Base-by-base conservation (phyloP, 495 filamentous ascomycete genomes). In the Hypomontagnella submonticulosa region DNA sequence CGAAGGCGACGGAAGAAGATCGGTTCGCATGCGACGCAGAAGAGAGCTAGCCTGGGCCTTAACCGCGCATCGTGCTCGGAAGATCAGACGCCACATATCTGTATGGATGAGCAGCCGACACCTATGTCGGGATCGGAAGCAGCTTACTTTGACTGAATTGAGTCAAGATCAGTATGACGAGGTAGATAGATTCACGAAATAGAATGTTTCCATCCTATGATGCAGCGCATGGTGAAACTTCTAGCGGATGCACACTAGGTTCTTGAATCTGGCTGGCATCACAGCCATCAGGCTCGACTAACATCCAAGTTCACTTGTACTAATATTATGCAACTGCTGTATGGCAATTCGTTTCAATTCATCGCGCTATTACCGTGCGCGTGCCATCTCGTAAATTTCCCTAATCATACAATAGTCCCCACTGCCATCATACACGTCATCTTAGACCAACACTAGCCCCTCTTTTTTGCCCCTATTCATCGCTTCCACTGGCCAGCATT, bases 401-500 rank as follows among this genome's bases (percentile, higher is more conserved):
- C 6, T 27, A 2, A 27, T 27, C 6, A 6, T 27, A 27, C 23
- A 27, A 27, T 6, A 27, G 23, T 27, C 2, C 6, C 23, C 23
- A 2, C 23, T 27, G 3, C 23, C 23, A 27, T 27, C 23, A 27
- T 27, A 27, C n/a, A n/a, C n/a, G 23, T 27, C 23, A 2, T 27
- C 23, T 27, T 27, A n/a, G n/a, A n/a, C n/a, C 23, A 27, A 27
- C 2, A 27, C 6, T 27, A 3, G 23, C 23, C 23, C 23, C 23
- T 27, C 23, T 27, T 27, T 6, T 27, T 6, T 6, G 23, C 23
- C 23, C 23, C 23, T 27, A 3, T 27, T 27, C 23, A 71, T 19
- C 80, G 84, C 79, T 83, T 87, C 81, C 88, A 87, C 75, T 90
- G 77, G 3, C 89, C 88, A 23, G 89, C 87, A 71, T 89, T 80